Evolutionary conservation across 495 filamentous ascomycete genomes (phyloP).

Genomic region (Pyrenopolyporus hunteri): DNA sequence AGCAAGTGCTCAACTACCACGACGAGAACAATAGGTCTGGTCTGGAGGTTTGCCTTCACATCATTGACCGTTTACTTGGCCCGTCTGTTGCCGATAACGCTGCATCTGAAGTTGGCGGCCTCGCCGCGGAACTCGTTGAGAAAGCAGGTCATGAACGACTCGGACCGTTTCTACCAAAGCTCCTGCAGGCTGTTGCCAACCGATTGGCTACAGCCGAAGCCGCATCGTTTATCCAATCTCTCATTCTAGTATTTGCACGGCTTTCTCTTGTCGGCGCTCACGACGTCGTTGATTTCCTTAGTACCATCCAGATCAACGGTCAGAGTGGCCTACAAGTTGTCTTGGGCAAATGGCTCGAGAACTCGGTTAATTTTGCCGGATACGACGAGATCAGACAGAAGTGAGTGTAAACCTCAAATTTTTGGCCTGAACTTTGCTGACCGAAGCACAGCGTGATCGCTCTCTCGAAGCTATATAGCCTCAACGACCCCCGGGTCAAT

Average conservation of each 20-base stretch:
- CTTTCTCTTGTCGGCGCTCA: slow-evolving; percentile 81
- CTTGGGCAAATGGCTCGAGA: slow-evolving; percentile 92
- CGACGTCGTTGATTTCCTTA: slow-evolving; percentile 91
- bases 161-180: slow-evolving; percentile 85
- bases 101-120: slow-evolving; percentile 92
- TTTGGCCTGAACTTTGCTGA: slow-evolving; percentile 44
- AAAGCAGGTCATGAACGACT: slow-evolving; percentile 87
- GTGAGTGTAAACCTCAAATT: slow-evolving; percentile 50
- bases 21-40: slow-evolving; percentile 78
- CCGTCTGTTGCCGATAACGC: slow-evolving; percentile 84
- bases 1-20: slow-evolving; percentile 84
- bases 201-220: slow-evolving; percentile 79
- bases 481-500: slow-evolving; percentile 80
- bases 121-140: slow-evolving; percentile 94
- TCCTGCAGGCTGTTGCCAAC: slow-evolving; percentile 89
- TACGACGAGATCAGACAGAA: slow-evolving; percentile 98
- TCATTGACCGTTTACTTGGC: slow-evolving; percentile 91
- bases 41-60: slow-evolving; percentile 83
- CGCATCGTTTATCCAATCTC: slow-evolving; percentile 82
- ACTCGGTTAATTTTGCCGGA: slow-evolving; percentile 92
- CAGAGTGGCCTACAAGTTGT: slow-evolving; percentile 85
- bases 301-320: slow-evolving; percentile 75
- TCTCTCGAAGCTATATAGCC: slow-evolving; percentile 82
- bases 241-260: slow-evolving; percentile 94
- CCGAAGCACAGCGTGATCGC: slow-evolving; percentile 72